phyloP scores from a whole-genome alignment of 306 rosid species.

The Mucuna pruriens region DNA sequence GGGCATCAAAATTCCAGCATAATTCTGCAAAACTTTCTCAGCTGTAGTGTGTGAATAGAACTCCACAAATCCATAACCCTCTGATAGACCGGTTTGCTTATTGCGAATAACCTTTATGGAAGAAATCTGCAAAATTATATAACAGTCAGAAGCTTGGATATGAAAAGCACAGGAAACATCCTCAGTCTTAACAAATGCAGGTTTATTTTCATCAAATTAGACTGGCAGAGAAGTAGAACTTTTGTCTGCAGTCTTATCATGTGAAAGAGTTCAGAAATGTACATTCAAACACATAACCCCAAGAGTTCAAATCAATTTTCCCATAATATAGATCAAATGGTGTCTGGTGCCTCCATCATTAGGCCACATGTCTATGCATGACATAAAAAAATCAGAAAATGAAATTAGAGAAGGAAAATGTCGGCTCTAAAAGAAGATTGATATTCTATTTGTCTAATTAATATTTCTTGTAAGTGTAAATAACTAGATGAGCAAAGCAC shows the following conservation, averaged over 20 bases:
- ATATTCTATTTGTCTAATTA: background rate
- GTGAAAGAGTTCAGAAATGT: background rate
- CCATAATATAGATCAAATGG: slow-evolving; percentile 20
- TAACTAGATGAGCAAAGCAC: background rate
- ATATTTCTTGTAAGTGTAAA: background rate
- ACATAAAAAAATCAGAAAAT: background rate
- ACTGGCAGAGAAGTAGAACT: slow-evolving; percentile 26
- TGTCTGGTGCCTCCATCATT: background rate
- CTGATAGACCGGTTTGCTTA: slow-evolving; percentile 87
- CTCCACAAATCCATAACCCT: slow-evolving; percentile 97
- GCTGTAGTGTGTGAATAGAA: slow-evolving; percentile 80
- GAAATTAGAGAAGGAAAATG: background rate
- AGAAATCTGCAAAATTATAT: slow-evolving; percentile 57
- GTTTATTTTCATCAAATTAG: slow-evolving; percentile 9
- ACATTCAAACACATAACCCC: background rate
- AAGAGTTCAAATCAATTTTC: background rate
- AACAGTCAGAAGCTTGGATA: slow-evolving; percentile 22
- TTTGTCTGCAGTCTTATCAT: slow-evolving; percentile 37
- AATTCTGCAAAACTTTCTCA: slow-evolving; percentile 84
- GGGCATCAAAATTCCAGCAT: slow-evolving; percentile 80
- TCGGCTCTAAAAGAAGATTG: background rate
- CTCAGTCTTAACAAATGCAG: slow-evolving; percentile 27
- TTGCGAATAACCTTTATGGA: slow-evolving; percentile 90
- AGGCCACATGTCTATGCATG: background rate
- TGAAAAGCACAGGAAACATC: slow-evolving; percentile 24